Percentiles rank a stretch among this genome's conserved stretches.
Evolutionary conservation across 768 basidiomycete species (phyloP).

Genomic region (Dacryopinax primogenitus): DNA sequence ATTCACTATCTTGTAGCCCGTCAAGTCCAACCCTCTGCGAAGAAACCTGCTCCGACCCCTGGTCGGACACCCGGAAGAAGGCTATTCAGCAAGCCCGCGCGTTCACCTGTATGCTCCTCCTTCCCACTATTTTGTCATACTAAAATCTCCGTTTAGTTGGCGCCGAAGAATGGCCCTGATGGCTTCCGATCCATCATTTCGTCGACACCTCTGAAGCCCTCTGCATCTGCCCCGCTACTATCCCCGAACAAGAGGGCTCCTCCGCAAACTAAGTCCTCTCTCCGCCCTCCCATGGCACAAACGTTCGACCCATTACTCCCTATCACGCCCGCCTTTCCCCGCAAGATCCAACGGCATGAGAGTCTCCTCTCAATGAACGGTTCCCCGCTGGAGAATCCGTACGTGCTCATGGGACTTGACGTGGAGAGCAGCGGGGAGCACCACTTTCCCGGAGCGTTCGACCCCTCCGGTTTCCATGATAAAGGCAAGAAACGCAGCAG

Average conservation of each 20-base stretch:
- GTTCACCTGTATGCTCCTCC: background rate
- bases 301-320: slow-evolving; percentile 61
- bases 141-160: slow-evolving; percentile 32
- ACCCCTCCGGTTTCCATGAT: slow-evolving; percentile 8
- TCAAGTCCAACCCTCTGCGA: slow-evolving; percentile 40
- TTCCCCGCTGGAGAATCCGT: slow-evolving; percentile 68
- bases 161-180: slow-evolving; percentile 16
- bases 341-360: slow-evolving; percentile 61
- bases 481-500: background rate
- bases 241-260: slow-evolving; percentile 12
- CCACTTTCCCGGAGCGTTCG: slow-evolving; percentile 20
- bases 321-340: slow-evolving; percentile 39
- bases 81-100: background rate
- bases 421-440: slow-evolving; percentile 17
- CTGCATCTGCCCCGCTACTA: background rate
- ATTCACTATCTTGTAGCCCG: slow-evolving; percentile 12
- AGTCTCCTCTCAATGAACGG: slow-evolving; percentile 71
- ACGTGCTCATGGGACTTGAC: slow-evolving; percentile 21
- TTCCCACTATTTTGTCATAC: slow-evolving; percentile 21
- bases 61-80: slow-evolving; percentile 23
- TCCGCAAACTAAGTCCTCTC: too few species aligned
- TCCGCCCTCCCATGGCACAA: slow-evolving; percentile 41
- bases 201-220: background rate
- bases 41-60: slow-evolving; percentile 34
- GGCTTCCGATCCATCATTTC: slow-evolving; percentile 27